Percentiles rank a stretch among this genome's conserved stretches.
These are phyloP conservation scores for Mariannaea elegans DNA, from an alignment of 2,329 filamentous ascomycete genomes.

Conservation along the genomic window DNA sequence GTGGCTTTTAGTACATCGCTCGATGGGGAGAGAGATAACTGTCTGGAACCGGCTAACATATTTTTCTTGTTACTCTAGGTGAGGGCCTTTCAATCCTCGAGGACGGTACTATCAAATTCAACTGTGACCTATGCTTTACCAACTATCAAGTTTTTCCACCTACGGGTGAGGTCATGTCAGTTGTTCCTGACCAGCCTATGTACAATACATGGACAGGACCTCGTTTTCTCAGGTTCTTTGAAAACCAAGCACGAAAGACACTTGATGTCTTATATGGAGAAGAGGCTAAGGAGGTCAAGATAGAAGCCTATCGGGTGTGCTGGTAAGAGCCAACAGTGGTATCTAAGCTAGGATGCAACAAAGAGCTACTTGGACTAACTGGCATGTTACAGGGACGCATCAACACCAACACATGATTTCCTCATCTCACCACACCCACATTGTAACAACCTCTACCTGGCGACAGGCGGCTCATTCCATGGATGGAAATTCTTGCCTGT, in stretches of 20 bases:
- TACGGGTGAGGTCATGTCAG: slow-evolving; percentile 61
- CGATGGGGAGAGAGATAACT: background rate
- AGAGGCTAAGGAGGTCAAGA: slow-evolving; percentile 48
- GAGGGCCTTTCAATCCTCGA: slow-evolving; percentile 56
- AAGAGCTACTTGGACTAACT: background rate
- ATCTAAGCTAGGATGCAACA: no score
- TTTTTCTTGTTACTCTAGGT: slow-evolving; percentile 35
- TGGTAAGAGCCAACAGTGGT: slow-evolving; percentile 43
- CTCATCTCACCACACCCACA: slow-evolving; percentile 63
- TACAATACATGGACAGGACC: slow-evolving; percentile 55
- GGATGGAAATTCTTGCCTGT: slow-evolving; percentile 72
- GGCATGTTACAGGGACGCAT: slow-evolving; percentile 61
- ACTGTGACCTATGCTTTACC: slow-evolving; percentile 66
- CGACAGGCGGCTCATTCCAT: slow-evolving; percentile 71
- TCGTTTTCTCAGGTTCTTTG: slow-evolving; percentile 53
- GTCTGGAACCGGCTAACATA: background rate
- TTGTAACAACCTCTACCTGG: slow-evolving; percentile 64
- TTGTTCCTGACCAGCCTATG: slow-evolving; percentile 53
- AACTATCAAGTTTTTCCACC: slow-evolving; percentile 58
- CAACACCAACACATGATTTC: slow-evolving; percentile 70
- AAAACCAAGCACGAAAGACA: slow-evolving; percentile 52
- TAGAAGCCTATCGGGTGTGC: slow-evolving; percentile 56
- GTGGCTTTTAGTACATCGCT: slow-evolving; percentile 21
- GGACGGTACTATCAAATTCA: slow-evolving; percentile 67
- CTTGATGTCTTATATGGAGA: slow-evolving; percentile 53